A percentile compares a stretch with the other conserved stretches of the same genome.
Evolutionary conservation across 2,329 filamentous ascomycete genomes (phyloP).

Genomic region (Cladosporium cucumerinum): DNA sequence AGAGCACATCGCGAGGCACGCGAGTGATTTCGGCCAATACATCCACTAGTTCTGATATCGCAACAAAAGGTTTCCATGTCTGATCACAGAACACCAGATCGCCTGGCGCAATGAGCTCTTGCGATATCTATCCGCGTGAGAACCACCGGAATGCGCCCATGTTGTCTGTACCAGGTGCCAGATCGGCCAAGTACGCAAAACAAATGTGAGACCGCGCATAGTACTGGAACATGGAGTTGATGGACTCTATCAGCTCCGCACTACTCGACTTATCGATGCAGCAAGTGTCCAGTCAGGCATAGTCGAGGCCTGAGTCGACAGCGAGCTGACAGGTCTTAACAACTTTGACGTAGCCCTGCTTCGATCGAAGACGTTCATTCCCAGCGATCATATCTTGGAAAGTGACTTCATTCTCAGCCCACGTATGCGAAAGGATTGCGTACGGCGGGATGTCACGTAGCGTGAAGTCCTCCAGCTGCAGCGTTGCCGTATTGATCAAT

Average conservation of each 20-base stretch:
- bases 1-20: not conserved
- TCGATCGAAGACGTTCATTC: not conserved
- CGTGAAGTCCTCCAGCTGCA: conserved; percentile 7
- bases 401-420: conserved; percentile 17
- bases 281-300: conserved; percentile 27
- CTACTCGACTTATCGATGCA: conserved; percentile 25
- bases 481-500: conserved; percentile 13
- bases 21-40: not conserved
- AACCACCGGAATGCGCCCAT: conserved; percentile 18
- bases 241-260: conserved; percentile 22
- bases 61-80: conserved; percentile 23
- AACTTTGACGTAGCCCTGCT: not conserved
- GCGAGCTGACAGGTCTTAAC: conserved; percentile 2
- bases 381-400: conserved; percentile 19
- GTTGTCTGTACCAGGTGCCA: not conserved
- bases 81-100: conserved; percentile 19
- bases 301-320: conserved; percentile 7
- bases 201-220: conserved; percentile 21
- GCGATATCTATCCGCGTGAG: conserved; percentile 21
- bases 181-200: conserved; percentile 20
- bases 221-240: conserved; percentile 27
- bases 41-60: not conserved
- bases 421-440: conserved; percentile 21
- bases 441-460: conserved; percentile 10
- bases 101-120: conserved; percentile 21